Conservation (phyloP, 2,329 filamentous ascomycete species). For the Aspergillus sp. region DNA sequence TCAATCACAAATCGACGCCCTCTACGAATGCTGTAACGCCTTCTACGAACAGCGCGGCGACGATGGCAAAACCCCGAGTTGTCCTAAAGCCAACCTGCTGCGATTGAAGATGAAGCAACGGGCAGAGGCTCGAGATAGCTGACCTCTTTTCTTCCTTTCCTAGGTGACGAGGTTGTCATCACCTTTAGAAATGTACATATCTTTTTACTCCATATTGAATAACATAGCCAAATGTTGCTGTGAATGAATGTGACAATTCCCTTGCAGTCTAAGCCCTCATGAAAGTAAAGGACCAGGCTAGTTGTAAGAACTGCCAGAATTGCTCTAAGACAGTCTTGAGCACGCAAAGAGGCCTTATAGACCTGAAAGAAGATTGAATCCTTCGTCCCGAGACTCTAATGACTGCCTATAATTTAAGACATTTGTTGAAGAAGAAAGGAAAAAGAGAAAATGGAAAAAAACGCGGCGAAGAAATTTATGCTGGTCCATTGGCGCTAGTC, state of each 20-base stretch:
- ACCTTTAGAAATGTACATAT: not conserved
- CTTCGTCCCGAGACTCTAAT: slow-evolving; percentile 99
- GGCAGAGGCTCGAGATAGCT: slow-evolving; percentile 30
- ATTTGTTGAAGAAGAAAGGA: slow-evolving; percentile 47
- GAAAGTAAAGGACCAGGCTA: slow-evolving; percentile 53
- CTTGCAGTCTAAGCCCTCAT: slow-evolving; percentile 47
- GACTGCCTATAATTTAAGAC: slow-evolving; percentile 62
- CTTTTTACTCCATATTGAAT: not conserved
- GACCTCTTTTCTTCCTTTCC: slow-evolving; percentile 3
- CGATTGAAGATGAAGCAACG: slow-evolving; percentile 79
- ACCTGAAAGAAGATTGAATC: slow-evolving; percentile 82
- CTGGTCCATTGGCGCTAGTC: slow-evolving; percentile 23
- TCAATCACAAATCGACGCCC: slow-evolving; percentile 64
- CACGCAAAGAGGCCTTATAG: slow-evolving; percentile 76
- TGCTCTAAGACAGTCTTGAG: slow-evolving; percentile 95
- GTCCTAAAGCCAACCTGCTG: slow-evolving; percentile 72
- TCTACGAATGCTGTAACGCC: slow-evolving; percentile 87
- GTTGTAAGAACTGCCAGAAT: slow-evolving; percentile 61
- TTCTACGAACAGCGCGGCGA: slow-evolving; percentile 80
- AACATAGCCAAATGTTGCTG: not conserved
- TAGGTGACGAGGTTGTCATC: slow-evolving; percentile 2
- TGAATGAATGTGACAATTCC: slow-evolving; percentile 37
- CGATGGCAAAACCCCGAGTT: slow-evolving; percentile 67
- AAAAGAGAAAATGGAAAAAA: slow-evolving; percentile 35
- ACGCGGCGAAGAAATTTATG: slow-evolving; percentile 22